phyloP scores from a whole-genome alignment of 2,329 filamentous ascomycete species.

The Monosporascus cannonballus region DNA sequence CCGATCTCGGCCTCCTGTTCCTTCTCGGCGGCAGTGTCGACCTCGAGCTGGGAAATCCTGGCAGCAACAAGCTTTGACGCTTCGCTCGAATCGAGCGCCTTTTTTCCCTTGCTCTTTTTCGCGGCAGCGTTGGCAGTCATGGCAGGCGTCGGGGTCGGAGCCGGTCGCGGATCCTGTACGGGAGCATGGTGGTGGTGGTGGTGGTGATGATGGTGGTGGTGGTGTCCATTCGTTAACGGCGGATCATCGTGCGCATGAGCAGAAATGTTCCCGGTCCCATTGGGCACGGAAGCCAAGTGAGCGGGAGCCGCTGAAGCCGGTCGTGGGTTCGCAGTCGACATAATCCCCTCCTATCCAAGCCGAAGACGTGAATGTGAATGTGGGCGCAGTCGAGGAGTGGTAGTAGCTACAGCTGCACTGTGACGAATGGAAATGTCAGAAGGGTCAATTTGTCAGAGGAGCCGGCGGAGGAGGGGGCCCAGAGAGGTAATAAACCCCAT shows the following conservation, averaged over 20 bases:
- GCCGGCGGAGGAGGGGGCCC: no score
- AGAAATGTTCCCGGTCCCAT: constrained; percentile 25
- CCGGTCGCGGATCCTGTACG: constrained; percentile 34
- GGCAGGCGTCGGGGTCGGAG: constrained; percentile 37
- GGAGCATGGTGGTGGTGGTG: constrained; percentile 34
- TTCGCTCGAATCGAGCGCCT: constrained; percentile 77
- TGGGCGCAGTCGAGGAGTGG: background rate
- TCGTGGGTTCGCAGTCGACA: constrained; percentile 31
- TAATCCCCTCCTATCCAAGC: constrained; percentile 11
- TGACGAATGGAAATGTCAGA: background rate
- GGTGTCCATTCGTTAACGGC: constrained; percentile 26
- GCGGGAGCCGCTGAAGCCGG: constrained; percentile 25
- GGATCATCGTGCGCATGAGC: constrained; percentile 29
- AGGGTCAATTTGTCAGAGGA: no score
- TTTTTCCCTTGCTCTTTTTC: constrained; percentile 83
- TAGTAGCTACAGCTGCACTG: background rate
- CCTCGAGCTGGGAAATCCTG: constrained; percentile 91
- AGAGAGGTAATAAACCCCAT: no score
- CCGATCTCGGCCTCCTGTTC: constrained; percentile 95
- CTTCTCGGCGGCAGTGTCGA: constrained; percentile 87
- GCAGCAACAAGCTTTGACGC: constrained; percentile 87
- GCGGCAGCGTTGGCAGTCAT: constrained; percentile 44
- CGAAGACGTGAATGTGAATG: background rate
- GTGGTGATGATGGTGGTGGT: constrained; percentile 23
- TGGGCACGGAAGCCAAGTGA: constrained; percentile 23